Evolutionary conservation across 306 rosid species (phyloP).

Genomic region (Clitoria ternatea): DNA sequence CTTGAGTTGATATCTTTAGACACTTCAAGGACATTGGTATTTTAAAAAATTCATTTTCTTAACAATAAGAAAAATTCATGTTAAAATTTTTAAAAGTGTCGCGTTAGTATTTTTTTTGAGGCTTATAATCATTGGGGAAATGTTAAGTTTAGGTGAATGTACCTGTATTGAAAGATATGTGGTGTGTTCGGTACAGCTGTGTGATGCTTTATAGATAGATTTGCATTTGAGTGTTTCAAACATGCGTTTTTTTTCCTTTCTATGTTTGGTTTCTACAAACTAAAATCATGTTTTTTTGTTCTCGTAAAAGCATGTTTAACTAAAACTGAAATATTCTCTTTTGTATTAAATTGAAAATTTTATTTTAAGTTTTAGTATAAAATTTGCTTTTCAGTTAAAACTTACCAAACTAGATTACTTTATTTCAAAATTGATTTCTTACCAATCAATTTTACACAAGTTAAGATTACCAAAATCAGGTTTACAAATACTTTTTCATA

Average conservation of each 20-base stretch:
- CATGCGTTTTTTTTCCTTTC: no score
- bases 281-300: neutral
- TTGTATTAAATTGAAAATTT: neutral
- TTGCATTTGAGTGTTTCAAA: no score
- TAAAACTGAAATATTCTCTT: neutral
- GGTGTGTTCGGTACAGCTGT: no score
- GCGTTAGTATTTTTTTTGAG: neutral
- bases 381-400: neutral
- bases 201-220: no score
- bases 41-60: neutral
- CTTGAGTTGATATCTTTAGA: neutral
- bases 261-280: neutral
- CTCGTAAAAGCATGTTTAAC: neutral
- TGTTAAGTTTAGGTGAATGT: no score
- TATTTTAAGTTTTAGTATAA: neutral
- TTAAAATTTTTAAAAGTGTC: neutral
- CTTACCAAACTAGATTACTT: neutral
- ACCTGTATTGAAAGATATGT: no score
- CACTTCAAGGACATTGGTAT: neutral
- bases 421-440: neutral
- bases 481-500: neutral
- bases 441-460: neutral
- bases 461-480: neutral
- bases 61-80: neutral
- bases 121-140: no score